phyloP scores from a whole-genome alignment of 805 yeast species.

The Candida maris region DNA sequence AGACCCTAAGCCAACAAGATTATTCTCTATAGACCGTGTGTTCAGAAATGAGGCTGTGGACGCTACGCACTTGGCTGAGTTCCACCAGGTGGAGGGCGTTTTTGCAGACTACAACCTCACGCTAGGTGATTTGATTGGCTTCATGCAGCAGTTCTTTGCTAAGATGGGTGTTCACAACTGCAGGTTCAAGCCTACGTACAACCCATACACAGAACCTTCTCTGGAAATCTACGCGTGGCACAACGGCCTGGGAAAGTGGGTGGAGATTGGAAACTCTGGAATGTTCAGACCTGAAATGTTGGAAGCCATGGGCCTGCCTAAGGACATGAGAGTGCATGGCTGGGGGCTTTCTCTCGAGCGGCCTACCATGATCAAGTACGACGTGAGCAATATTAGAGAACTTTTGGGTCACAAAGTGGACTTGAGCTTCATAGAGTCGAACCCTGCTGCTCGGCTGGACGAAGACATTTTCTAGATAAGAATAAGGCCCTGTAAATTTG shows the following conservation, averaged over 20 bases:
- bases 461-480: slow-evolving; percentile 52
- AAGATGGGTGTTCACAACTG: slow-evolving; percentile 96
- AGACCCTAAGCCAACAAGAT: slow-evolving; percentile 84
- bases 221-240: slow-evolving; percentile 98
- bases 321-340: slow-evolving; percentile 89
- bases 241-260: slow-evolving; percentile 93
- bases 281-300: slow-evolving; percentile 99
- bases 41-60: slow-evolving; percentile 99
- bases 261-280: slow-evolving; percentile 98
- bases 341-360: slow-evolving; percentile 97
- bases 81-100: slow-evolving; percentile 99
- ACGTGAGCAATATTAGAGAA: slow-evolving; percentile 93
- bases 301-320: slow-evolving; percentile 96
- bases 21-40: slow-evolving; percentile 95
- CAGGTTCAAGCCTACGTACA: slow-evolving; percentile 97
- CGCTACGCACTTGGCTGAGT: slow-evolving; percentile 98
- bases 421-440: slow-evolving; percentile 88
- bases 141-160: slow-evolving; percentile 95
- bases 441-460: slow-evolving; percentile 97
- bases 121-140: slow-evolving; percentile 93
- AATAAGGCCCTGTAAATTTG: no score
- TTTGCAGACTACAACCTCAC: slow-evolving; percentile 94
- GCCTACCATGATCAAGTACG: slow-evolving; percentile 99
- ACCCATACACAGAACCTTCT: slow-evolving; percentile 98
- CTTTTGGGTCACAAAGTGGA: slow-evolving; percentile 95